Conservation (phyloP, 2,329 filamentous ascomycete genomes). For the Sarocladiaceae sp. region DNA sequence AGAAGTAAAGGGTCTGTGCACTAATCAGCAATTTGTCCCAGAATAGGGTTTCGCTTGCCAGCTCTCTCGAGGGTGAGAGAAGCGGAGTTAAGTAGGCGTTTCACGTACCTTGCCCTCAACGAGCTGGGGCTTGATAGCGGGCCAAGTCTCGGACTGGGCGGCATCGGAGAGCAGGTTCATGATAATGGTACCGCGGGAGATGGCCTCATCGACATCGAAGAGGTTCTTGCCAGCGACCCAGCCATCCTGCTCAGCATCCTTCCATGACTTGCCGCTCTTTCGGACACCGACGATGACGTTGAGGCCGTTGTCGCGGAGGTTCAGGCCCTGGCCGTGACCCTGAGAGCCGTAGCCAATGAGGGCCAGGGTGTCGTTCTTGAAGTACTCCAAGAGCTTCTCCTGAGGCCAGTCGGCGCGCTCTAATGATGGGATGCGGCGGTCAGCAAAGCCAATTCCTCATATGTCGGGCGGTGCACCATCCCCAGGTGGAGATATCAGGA, state of each 20-base stretch:
- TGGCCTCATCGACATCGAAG: slow-evolving; percentile 97
- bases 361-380: slow-evolving; percentile 99
- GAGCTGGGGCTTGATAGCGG: slow-evolving; percentile 94
- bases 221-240: slow-evolving; percentile 99
- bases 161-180: slow-evolving; percentile 99
- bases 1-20: slow-evolving; percentile 94
- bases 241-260: slow-evolving; percentile 93
- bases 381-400: slow-evolving; percentile 99
- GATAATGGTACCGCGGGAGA: slow-evolving; percentile 86
- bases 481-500: no score
- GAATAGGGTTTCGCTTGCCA: no score
- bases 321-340: slow-evolving; percentile 98
- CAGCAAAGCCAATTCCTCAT: slow-evolving; percentile 14
- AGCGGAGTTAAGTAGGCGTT: no score
- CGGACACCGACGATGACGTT: slow-evolving; percentile 99
- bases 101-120: slow-evolving; percentile 89
- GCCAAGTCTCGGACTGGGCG: slow-evolving; percentile 98
- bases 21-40: slow-evolving; percentile 1
- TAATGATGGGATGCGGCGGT: slow-evolving; percentile 29
- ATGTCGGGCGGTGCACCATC: no score
- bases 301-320: slow-evolving; percentile 98
- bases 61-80: no score
- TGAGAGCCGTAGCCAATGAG: slow-evolving; percentile 98
- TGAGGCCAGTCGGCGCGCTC: slow-evolving; percentile 98
- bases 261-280: slow-evolving; percentile 97